Evolutionary conservation across 805 yeast genomes (phyloP), one percentile per base, ranked within the genome.

Genomic region (Candida awuae): DNA sequence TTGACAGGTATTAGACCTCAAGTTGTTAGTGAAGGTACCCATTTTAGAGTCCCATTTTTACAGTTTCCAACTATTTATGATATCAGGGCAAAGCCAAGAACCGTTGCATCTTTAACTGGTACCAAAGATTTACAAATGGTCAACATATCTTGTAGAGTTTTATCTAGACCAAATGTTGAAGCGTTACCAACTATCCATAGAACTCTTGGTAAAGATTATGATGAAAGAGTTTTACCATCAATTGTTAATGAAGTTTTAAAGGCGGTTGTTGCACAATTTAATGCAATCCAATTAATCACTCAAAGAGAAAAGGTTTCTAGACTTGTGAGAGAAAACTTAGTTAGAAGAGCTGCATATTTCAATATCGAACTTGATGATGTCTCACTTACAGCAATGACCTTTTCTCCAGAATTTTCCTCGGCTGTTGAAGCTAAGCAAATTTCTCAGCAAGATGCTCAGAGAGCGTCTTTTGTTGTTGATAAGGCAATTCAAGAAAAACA

Each of bases 41-140:
- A 92, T 65, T 69, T 92, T 51, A 80, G 86, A 35, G 68, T 90
- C 48, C 98, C 98, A 29, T 88, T 97, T 88, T 64, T 92, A 39
- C 97, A 92, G 63, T 82, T 85, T 35, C 96, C 98, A 29, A 71
- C 87, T 35, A 75, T 87, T 37, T 92, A 83, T 62, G 97, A 92
- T 59, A 95, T 92, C 44, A 77, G 98, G 55, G 97, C 98, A 34
- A 90, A 86, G 60, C 98, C 98, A 43, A 79, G 97, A 65, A 87
- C 87, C 52, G 94, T 92, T 45, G 84, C 97, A 12, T 85, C 96
- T 19, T 73, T 94, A 54, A 92, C 98, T 1, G 98, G 98, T 49
- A 92, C 98, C 17, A 92, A 92, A 67, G 98, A 92, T 65, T 73
- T 92, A 58, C 98, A 92, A 68, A 92, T 92, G 98, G 98, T 92